These are phyloP conservation scores for Aspergillus sp. DNA, from an alignment of 2,329 filamentous ascomycete species.

Conservation along the genomic window DNA sequence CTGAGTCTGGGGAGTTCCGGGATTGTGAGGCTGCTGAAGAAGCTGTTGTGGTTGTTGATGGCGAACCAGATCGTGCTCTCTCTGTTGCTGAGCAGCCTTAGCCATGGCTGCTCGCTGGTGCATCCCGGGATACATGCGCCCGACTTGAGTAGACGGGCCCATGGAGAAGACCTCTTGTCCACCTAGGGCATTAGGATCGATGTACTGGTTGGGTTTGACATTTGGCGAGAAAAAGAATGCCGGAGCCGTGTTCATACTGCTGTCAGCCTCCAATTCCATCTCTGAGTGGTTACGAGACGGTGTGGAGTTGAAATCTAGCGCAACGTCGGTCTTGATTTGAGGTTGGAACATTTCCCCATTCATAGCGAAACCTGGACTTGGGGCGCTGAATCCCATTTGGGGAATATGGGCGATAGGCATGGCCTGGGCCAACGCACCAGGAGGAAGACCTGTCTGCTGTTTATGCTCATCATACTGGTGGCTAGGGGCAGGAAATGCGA, in stretches of 20 bases:
- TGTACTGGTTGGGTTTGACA: conserved; percentile 56
- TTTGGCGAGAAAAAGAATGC: conserved; percentile 67
- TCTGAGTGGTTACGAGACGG: conserved; percentile 61
- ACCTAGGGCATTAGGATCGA: conserved; percentile 75
- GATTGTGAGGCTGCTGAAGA: conserved; percentile 26
- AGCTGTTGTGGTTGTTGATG: conserved; percentile 59
- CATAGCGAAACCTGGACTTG: conserved; percentile 51
- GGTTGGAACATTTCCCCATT: conserved; percentile 63
- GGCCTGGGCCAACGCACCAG: conserved; percentile 79
- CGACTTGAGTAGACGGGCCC: conserved; percentile 60
- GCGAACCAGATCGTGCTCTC: conserved; percentile 62
- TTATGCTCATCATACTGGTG: conserved; percentile 95
- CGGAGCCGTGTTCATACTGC: conserved; percentile 62
- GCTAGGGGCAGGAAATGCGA: conserved; percentile 75
- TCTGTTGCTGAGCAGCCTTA: conserved; percentile 71
- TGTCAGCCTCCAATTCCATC: conserved; percentile 72
- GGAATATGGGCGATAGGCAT: conserved; percentile 73
- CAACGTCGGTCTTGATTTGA: conserved; percentile 42
- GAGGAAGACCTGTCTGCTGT: conserved; percentile 91
- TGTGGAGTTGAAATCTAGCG: conserved; percentile 72
- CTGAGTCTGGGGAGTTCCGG: conserved; percentile 35
- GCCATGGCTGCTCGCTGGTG: conserved; percentile 84
- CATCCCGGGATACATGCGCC: conserved; percentile 88
- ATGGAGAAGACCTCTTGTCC: conserved; percentile 62
- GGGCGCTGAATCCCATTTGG: conserved; percentile 43